Conservation (phyloP, 345 rosid species). For the Xanthoceras sorbifolium region DNA sequence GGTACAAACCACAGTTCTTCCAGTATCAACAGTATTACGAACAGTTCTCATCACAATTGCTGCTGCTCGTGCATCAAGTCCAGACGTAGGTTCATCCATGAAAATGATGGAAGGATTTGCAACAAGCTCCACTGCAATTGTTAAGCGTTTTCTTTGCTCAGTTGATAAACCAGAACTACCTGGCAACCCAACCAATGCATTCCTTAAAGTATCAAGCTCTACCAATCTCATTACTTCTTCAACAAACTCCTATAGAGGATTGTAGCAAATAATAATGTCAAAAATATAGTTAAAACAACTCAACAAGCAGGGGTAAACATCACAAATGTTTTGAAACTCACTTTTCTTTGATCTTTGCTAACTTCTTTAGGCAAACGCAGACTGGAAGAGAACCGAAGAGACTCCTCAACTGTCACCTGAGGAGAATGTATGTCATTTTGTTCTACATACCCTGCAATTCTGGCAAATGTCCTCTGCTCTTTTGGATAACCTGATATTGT, state of each 20-base stretch:
- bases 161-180: constrained; percentile 89
- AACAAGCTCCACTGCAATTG: constrained; percentile 94
- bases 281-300: constrained; percentile 1
- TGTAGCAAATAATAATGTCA: constrained; percentile 10
- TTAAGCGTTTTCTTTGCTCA: constrained; percentile 89
- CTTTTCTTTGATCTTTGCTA: constrained; percentile 57
- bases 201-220: constrained; percentile 70
- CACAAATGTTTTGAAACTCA: constrained; percentile 30
- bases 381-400: constrained; percentile 81
- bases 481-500: constrained; percentile 81
- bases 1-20: constrained; percentile 65
- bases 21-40: constrained; percentile 58
- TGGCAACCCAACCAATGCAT: constrained; percentile 84
- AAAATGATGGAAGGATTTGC: constrained; percentile 72
- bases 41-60: constrained; percentile 65
- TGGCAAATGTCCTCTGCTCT: constrained; percentile 80
- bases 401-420: constrained; percentile 91
- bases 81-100: constrained; percentile 67
- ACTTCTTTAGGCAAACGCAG: constrained; percentile 85
- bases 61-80: constrained; percentile 65
- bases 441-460: constrained; percentile 95
- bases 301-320: constrained; percentile 8
- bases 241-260: constrained; percentile 72
- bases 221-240: constrained; percentile 92
- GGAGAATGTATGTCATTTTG: constrained; percentile 98